Evolutionary conservation across 108 stramenopile genomes (phyloP), one percentile per base, ranked within the genome.

Genomic region (Skeletonema potamos): DNA sequence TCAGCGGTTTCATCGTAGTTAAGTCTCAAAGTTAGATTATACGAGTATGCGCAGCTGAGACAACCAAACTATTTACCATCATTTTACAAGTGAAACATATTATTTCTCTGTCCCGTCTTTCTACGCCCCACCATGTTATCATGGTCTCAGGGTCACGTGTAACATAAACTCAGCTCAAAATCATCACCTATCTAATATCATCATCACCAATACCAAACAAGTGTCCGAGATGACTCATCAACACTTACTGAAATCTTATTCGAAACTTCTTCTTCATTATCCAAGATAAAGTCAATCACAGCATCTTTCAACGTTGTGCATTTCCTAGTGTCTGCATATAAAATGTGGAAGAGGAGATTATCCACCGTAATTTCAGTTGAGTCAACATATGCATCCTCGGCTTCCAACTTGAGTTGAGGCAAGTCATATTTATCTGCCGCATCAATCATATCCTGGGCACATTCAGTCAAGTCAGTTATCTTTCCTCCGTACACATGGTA

Each of bases 341-440:
- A 34, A 32, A 76, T 12, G 22, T 44, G 18, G 11, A 59, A 71
- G 24, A 72, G 48, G 26, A 27, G 71, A 43, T 72, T 72, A 37
- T 41, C 30, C 12, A 43, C 43, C 8, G 70, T 56, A 39, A 74
- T 12, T 3, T 18, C 27, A 27, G 26, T 5, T 18, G 17, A n/a
- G 2, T 59, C 26, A 18, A 43, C 64, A 64, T 72, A 64, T 51
- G 17, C 34, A 18, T 71, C 44, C 65, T 76, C 75, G 12, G 75
- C 70, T 39, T 64, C 63, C 9, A 51, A 20, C 64, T 76, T 76
- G 30, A 76, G 63, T 10, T 54, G 27, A 20, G 62, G 48, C 22
- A 71, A 20, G 34, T 72, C 64, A 32, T 39, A 76, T 15, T 55
- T 72, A 32, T 72, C 70, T 28, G 75, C 62, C 17, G 70, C 75